Evolutionary conservation across 495 filamentous ascomycete genomes (phyloP), one percentile per base, ranked within the genome.

Genomic region (Penicillium canariense): DNA sequence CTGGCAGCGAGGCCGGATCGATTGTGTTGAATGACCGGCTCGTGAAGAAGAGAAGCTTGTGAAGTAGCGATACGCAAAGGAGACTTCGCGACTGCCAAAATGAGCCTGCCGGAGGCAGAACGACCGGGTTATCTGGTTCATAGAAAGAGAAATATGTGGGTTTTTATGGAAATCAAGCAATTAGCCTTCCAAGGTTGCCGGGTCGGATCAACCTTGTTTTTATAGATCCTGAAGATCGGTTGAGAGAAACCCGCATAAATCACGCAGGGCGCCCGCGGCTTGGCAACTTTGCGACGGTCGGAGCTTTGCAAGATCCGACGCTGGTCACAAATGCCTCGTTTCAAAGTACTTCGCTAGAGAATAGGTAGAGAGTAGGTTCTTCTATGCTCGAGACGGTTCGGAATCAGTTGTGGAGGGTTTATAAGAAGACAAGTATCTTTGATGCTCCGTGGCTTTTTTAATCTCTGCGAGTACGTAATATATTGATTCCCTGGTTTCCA

Each of bases 261-360:
- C 43, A 9, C 43, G 14, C 43, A 46, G 14, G 25, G 26, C 9
- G 0, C 26, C 17, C n/a, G 38, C 1, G 38, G 12, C 38, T 42
- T 42, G 38, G 20, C 38, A 22, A 25, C 23, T 28, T 30, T 46
- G 43, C 17, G 15, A 2, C 5, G 11, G 11, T 0, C 42, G 23
- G 40, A 15, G 15, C n/a, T 46, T 26, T 11, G 0, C 5, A 7
- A 25, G 7, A 27, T 30, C 43, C 25, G 23, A 30, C 5, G 25
- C 20, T 42, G 25, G 43, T n/a, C 43, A 30, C 43, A 46, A 46
- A 18, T 46, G n/a, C 25, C 43, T 46, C 43, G 9, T 30, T n/a
- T 30, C 5, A 18, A 18, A 2, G 25, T 26, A 6, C 7, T 4
- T 12, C 2, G 8, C 12, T 9, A n/a, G 12, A 11, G 0, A 1